Evolutionary conservation across 2,329 filamentous ascomycete species (phyloP), one percentile per base, ranked within the genome.

Genomic region (Grosmannia clavigera): DNA sequence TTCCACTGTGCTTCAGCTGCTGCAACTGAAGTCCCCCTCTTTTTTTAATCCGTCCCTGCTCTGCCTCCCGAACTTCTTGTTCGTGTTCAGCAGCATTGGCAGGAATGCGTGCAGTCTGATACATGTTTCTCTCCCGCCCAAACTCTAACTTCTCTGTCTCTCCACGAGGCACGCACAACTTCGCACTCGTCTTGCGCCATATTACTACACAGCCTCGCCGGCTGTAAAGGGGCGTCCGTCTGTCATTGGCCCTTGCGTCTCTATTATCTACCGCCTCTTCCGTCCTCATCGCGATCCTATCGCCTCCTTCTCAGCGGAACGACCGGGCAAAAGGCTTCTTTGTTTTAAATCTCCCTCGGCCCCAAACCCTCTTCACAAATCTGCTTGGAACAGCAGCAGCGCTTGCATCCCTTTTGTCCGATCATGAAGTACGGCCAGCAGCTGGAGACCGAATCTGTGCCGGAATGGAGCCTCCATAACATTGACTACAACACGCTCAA

Each of bases 401-500:
- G 33, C 33, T 9, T 35, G 33, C 27, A 19, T 14, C 10, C 27
- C 29, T 31, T n/a, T 35, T 35, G 29, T 38, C 19, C 33, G 22
- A 62, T 27, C 63, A 90, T 90, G 87, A 90, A 90, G 78, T 90
- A 87, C 80, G 86, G 87, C 64, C 79, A 88, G 65, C 86, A 83
- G 63, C 79, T 94, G 63, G 83, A 86, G 70, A 80, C 83, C 72
- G 81, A 88, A 71, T 92, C 88, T 55, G 88, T 91, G 68, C 88
- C 88, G 64, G 84, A 87, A 81, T 94, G 88, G 88, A 87, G 82
- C 68, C 79, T 89, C 65, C 86, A 92, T 71, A 94, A 95, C 72
- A 84, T 95, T 72, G 90, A 94, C 72, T 95, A 95, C 77, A 90
- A 92, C 71, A 87, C 88, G 56, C 81, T 95, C 64, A 95, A 95